Evolutionary conservation across 306 rosid genomes (phyloP).

Genomic region (Mimosa bimucronata): DNA sequence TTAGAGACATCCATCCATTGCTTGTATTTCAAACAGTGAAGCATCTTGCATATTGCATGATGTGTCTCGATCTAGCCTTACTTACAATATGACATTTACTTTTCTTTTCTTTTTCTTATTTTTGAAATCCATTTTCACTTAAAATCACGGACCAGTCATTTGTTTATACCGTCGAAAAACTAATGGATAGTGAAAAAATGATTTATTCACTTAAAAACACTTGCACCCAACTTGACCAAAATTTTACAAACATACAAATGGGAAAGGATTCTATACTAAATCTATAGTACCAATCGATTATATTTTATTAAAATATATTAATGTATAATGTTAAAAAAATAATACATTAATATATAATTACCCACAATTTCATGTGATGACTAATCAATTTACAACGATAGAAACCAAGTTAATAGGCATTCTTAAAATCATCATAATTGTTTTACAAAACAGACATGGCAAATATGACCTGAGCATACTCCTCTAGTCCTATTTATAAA

Average conservation of each 20-base stretch:
- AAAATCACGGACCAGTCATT: too few species aligned
- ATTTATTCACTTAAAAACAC: too few species aligned
- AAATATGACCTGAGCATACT: background rate
- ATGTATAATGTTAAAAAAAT: too few species aligned
- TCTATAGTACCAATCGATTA: background rate
- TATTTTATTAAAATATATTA: too few species aligned
- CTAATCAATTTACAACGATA: background rate
- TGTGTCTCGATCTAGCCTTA: too few species aligned
- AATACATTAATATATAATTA: background rate
- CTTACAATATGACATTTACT: too few species aligned
- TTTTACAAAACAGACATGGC: background rate
- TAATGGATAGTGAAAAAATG: too few species aligned
- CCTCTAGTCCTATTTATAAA: too few species aligned
- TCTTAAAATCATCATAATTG: background rate
- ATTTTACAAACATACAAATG: background rate
- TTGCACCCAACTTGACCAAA: background rate
- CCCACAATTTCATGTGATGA: background rate
- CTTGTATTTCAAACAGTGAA: too few species aligned
- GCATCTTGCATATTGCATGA: too few species aligned
- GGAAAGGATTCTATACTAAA: background rate
- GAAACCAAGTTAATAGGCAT: background rate
- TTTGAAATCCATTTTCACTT: background rate
- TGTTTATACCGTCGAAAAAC: too few species aligned
- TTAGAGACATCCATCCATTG: background rate
- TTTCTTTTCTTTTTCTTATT: background rate